phyloP scores from a whole-genome alignment of 225 moss, liverwort and hornwort species.

The Bryum argenteum region DNA sequence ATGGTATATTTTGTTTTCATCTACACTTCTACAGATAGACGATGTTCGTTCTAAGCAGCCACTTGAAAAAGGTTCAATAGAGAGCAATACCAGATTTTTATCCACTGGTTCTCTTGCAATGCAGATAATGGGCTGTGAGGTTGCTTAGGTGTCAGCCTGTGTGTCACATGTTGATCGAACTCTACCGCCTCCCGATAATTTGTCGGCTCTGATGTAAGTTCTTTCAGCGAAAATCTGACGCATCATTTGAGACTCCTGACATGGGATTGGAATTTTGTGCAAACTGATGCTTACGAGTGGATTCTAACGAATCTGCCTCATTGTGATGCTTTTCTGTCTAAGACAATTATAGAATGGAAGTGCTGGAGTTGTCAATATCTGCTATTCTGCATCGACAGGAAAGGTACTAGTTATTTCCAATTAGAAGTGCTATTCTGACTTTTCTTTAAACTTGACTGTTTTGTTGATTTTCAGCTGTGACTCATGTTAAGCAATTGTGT shows the following conservation, averaged over 20 bases:
- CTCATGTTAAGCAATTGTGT: conserved; percentile 25
- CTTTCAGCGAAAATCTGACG: neutral
- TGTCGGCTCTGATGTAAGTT: conserved; percentile 87
- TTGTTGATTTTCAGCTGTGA: neutral
- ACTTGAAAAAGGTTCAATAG: too few species aligned
- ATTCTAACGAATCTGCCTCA: neutral
- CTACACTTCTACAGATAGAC: neutral
- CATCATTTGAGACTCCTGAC: neutral
- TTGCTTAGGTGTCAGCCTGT: conserved; percentile 73
- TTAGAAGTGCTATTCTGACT: neutral
- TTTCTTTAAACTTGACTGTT: neutral
- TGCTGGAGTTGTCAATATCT: conserved; percentile 78
- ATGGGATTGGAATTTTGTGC: too few species aligned
- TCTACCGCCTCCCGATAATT: conserved; percentile 82
- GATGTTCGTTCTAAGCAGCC: neutral
- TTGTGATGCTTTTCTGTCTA: conserved; percentile 21
- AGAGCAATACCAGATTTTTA: neutral
- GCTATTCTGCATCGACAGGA: conserved; percentile 83
- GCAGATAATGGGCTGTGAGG: conserved; percentile 82
- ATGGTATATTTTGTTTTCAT: conserved; percentile 52
- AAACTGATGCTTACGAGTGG: too few species aligned
- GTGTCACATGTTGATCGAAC: conserved; percentile 74
- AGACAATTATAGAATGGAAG: conserved; percentile 90
- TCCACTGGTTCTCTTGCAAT: neutral
- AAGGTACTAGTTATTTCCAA: conserved; percentile 49